These are phyloP conservation scores for Ustilago cynodontis DNA, from an alignment of 1,284 basidiomycete genomes.

Conservation along the genomic window DNA sequence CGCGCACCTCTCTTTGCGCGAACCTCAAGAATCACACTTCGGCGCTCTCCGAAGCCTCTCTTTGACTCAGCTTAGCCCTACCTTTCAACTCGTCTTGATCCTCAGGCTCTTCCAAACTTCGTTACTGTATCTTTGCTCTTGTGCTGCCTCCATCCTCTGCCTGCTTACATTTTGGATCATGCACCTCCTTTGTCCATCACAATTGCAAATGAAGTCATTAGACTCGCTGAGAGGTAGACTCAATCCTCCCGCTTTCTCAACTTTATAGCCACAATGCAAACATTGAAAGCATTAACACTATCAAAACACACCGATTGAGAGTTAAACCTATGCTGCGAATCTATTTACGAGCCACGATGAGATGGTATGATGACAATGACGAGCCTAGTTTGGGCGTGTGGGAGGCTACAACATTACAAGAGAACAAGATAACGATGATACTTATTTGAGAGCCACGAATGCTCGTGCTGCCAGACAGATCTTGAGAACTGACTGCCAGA, in stretches of 20 bases:
- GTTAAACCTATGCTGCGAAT: neutral
- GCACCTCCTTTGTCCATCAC: too few species aligned
- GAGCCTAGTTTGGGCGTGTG: neutral
- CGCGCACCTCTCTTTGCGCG: too few species aligned
- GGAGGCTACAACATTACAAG: slow-evolving; percentile 14
- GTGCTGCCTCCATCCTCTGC: too few species aligned
- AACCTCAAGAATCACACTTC: too few species aligned
- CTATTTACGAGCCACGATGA: slow-evolving; percentile 9
- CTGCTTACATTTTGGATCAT: neutral
- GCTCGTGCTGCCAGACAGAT: neutral
- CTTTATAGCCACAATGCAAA: neutral
- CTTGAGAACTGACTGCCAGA: neutral
- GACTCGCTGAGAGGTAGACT: too few species aligned
- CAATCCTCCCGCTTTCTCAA: too few species aligned
- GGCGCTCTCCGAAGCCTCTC: too few species aligned
- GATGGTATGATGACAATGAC: slow-evolving; percentile 17
- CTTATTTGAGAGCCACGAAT: neutral
- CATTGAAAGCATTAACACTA: neutral
- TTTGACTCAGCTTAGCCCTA: too few species aligned
- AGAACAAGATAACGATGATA: neutral
- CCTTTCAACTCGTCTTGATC: neutral
- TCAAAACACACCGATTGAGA: neutral
- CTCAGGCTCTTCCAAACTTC: too few species aligned
- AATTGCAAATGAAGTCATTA: too few species aligned
- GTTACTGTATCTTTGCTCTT: slow-evolving; percentile 1